A percentile compares a stretch with the other conserved stretches of the same genome.
These are phyloP conservation scores for Akebia trifoliata DNA, from an alignment of 164 flowering plant species.

Conservation along the genomic window DNA sequence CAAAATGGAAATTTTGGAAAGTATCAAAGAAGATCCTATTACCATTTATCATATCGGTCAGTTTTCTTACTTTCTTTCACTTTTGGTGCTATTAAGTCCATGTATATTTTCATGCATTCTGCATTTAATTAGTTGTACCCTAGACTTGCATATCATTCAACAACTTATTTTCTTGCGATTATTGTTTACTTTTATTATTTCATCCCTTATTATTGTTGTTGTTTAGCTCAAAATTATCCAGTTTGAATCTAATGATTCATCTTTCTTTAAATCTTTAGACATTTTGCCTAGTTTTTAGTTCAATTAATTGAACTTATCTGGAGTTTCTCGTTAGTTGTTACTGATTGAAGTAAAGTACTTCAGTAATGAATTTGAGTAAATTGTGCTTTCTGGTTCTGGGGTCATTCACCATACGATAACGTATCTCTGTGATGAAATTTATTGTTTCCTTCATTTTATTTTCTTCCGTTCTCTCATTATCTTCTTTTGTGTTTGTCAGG, in stretches of 20 bases:
- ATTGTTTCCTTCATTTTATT: neutral
- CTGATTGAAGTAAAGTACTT: no score
- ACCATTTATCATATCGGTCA: slow-evolving; percentile 92
- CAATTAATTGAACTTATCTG: neutral
- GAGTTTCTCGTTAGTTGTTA: no score
- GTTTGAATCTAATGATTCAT: neutral
- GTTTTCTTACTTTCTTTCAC: neutral
- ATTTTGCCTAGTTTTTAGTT: neutral
- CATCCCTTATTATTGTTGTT: no score
- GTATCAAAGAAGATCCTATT: slow-evolving; percentile 80
- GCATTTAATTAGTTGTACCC: no score
- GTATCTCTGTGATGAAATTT: neutral
- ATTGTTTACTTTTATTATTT: no score
- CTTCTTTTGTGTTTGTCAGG: slow-evolving; percentile 31
- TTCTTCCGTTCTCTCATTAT: neutral
- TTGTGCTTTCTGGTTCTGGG: no score
- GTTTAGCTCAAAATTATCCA: no score
- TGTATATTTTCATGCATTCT: neutral
- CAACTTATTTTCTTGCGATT: no score
- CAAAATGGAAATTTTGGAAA: slow-evolving; percentile 86
- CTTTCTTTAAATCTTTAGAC: neutral
- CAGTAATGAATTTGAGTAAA: no score
- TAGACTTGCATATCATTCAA: no score
- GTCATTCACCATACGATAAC: no score
- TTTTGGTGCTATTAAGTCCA: neutral